A percentile compares a stretch with the other conserved stretches of the same genome.
phyloP scores from a whole-genome alignment of 345 rosid genomes.

The Draba incana region DNA sequence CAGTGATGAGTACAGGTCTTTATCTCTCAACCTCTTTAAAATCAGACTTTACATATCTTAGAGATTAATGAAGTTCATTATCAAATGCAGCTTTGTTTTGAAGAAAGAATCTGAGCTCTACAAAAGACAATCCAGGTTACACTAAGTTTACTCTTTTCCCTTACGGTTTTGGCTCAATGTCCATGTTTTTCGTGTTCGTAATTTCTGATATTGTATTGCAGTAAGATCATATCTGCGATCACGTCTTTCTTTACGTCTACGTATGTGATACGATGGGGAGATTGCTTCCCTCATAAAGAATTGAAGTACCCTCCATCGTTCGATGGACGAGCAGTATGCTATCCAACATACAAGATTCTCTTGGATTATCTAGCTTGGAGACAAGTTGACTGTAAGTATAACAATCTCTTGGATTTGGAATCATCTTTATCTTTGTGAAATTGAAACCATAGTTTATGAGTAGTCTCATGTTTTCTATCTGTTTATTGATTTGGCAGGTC shows the following conservation, averaged over 20 bases:
- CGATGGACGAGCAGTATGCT: slow-evolving; percentile 90
- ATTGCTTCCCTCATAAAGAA: slow-evolving; percentile 72
- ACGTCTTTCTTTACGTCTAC: slow-evolving; percentile 75
- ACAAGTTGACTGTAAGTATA: slow-evolving; percentile 93
- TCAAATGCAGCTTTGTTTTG: slow-evolving; percentile 70
- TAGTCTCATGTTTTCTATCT: slow-evolving; percentile 15
- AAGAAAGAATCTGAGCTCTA: slow-evolving; percentile 60
- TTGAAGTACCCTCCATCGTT: slow-evolving; percentile 75
- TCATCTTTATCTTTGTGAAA: neutral
- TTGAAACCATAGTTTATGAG: neutral
- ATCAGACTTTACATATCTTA: slow-evolving; percentile 5
- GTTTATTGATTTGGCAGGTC: slow-evolving; percentile 56
- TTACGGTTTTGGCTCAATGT: neutral
- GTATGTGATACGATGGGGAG: slow-evolving; percentile 72
- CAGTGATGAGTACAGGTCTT: slow-evolving; percentile 91
- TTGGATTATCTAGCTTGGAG: slow-evolving; percentile 90
- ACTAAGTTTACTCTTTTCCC: neutral
- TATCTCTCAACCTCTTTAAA: slow-evolving; percentile 15
- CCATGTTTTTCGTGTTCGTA: neutral
- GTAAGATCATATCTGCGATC: slow-evolving; percentile 62
- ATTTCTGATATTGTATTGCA: slow-evolving; percentile 37
- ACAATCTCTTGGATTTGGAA: neutral
- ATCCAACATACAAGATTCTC: slow-evolving; percentile 78
- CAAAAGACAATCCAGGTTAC: slow-evolving; percentile 70
- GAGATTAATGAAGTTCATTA: slow-evolving; percentile 26